A percentile compares a stretch with the other conserved stretches of the same genome.
phyloP scores from a whole-genome alignment of 768 basidiomycete species.

The Mycena sanguinolenta region DNA sequence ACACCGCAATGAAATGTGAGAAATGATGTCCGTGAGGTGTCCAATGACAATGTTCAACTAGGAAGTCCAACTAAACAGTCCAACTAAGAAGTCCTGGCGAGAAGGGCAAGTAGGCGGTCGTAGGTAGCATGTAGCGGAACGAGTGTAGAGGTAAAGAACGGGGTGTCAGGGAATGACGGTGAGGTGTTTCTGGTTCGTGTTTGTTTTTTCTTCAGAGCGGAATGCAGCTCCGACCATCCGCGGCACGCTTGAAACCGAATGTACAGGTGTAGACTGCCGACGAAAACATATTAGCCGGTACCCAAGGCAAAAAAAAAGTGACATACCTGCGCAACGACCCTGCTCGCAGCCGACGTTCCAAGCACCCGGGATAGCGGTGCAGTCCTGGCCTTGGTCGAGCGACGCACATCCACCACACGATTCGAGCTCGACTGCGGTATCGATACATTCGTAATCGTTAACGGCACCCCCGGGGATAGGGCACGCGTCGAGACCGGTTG shows the following conservation, averaged over 20 bases:
- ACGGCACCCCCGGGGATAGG: conserved; percentile 58
- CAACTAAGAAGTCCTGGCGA: background rate
- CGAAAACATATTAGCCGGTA: conserved; percentile 11
- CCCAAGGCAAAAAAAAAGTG: background rate
- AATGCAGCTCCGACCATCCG: conserved; percentile 49
- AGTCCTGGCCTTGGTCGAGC: conserved; percentile 76
- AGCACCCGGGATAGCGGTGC: conserved; percentile 73
- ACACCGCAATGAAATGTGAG: background rate
- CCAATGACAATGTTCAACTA: no score
- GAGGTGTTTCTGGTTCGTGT: conserved; percentile 20
- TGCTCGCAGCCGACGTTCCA: conserved; percentile 80
- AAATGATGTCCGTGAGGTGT: conserved; percentile 17
- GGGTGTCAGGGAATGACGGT: conserved; percentile 35
- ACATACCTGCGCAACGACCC: conserved; percentile 67
- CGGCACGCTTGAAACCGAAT: conserved; percentile 58
- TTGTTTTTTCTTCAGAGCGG: conserved; percentile 29
- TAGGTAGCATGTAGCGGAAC: no score
- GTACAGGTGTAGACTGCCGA: conserved; percentile 64
- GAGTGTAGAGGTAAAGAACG: conserved; percentile 32
- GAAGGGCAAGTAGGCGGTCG: conserved; percentile 8
- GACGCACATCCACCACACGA: conserved; percentile 84
- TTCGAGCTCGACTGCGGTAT: conserved; percentile 71
- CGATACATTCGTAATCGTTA: conserved; percentile 73
- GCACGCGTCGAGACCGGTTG: conserved; percentile 67
- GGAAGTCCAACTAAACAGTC: conserved; percentile 16